Evolutionary conservation across 1,284 basidiomycete species (phyloP).

Genomic region (Irpex sp.): DNA sequence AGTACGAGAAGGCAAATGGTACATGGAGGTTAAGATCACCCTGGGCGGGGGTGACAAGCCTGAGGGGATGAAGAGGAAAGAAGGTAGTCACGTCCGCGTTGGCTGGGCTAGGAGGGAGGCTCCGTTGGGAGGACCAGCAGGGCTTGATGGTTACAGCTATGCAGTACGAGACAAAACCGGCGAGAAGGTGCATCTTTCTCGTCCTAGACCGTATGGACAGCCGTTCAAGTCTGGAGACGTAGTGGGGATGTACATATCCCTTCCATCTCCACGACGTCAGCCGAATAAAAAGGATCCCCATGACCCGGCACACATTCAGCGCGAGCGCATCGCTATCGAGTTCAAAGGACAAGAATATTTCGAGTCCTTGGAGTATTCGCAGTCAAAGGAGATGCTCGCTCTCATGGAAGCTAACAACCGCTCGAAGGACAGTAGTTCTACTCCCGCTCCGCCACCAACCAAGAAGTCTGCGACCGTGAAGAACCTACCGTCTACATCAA

Average conservation of each 20-base stretch:
- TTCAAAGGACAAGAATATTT: conserved; percentile 98
- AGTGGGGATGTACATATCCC: conserved; percentile 92
- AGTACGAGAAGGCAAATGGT: conserved; percentile 93
- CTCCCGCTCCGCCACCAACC: conserved; percentile 63
- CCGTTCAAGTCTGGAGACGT: conserved; percentile 89
- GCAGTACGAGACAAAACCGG: conserved; percentile 92
- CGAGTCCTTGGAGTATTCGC: conserved; percentile 92
- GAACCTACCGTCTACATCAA: conserved; percentile 56
- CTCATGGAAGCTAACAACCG: conserved; percentile 69
- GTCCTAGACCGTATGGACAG: conserved; percentile 83
- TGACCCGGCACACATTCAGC: conserved; percentile 83
- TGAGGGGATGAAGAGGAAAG: conserved; percentile 52
- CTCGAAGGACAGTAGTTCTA: conserved; percentile 62
- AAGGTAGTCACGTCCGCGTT: conserved; percentile 89
- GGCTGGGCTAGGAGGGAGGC: conserved; percentile 96
- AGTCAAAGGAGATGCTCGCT: conserved; percentile 93
- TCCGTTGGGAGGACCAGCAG: conserved; percentile 91
- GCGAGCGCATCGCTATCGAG: conserved; percentile 92
- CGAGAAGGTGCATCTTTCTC: conserved; percentile 89
- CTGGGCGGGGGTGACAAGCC: conserved; percentile 77
- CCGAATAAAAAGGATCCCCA: conserved; percentile 65
- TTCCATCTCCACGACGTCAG: conserved; percentile 71
- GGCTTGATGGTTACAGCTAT: conserved; percentile 95
- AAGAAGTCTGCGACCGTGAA: conserved; percentile 79
- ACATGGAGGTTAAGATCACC: conserved; percentile 90